Evolutionary conservation across 768 basidiomycete species (phyloP).

Genomic region (Rhodotorula graminis): DNA sequence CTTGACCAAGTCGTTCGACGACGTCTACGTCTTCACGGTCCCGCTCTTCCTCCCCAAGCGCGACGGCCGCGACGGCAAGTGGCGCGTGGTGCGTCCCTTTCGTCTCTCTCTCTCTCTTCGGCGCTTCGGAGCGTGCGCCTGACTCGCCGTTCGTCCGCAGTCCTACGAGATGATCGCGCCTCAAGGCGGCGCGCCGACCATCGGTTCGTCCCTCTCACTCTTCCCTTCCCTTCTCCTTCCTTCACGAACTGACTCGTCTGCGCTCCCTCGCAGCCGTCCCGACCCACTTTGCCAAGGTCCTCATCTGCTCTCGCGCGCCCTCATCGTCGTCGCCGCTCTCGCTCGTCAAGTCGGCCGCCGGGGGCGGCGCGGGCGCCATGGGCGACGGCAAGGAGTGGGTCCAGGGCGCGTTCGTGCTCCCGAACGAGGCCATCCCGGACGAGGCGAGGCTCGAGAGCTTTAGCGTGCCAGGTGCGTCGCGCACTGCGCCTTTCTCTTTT

Average conservation of each 20-base stretch:
- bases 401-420: conserved; percentile 89
- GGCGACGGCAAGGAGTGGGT: conserved; percentile 58
- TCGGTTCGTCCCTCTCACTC: conserved; percentile 7
- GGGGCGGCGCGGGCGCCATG: not conserved
- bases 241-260: not conserved
- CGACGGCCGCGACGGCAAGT: conserved; percentile 77
- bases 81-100: conserved; percentile 70
- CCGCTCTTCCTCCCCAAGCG: conserved; percentile 81
- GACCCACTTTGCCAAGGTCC: conserved; percentile 96
- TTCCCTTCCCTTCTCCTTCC: not conserved
- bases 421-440: conserved; percentile 87
- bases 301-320: conserved; percentile 68
- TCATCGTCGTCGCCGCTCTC: conserved; percentile 2
- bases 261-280: conserved; percentile 62
- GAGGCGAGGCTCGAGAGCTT: conserved; percentile 74
- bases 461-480: conserved; percentile 65
- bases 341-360: not conserved
- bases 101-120: conserved; percentile 39
- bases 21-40: conserved; percentile 96
- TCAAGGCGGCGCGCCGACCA: conserved; percentile 35
- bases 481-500: no score
- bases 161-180: conserved; percentile 87
- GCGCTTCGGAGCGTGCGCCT: not conserved
- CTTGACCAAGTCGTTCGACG: conserved; percentile 77
- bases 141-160: conserved; percentile 49